Conservation (phyloP, 2,329 filamentous ascomycete genomes). For the Sphaerulina musiva region DNA sequence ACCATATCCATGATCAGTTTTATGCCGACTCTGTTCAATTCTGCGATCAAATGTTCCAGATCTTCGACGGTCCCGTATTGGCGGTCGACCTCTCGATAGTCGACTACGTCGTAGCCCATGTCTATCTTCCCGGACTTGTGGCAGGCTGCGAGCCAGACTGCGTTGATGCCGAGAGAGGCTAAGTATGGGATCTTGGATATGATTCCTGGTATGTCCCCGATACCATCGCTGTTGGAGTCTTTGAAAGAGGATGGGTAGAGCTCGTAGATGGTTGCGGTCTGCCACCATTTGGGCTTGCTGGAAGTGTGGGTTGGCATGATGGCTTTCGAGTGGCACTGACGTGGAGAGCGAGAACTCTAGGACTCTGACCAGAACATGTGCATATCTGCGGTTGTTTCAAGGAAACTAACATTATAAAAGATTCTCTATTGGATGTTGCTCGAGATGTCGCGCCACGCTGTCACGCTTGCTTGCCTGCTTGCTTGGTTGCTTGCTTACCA, state of each 20-base stretch:
- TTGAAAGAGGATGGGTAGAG: conserved; percentile 43
- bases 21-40: conserved; percentile 40
- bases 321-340: too few relatives aligned
- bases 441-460: background rate
- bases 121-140: conserved; percentile 46
- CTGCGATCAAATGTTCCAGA: conserved; percentile 40
- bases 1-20: conserved; percentile 44
- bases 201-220: conserved; percentile 57
- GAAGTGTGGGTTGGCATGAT: background rate
- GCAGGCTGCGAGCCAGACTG: conserved; percentile 60
- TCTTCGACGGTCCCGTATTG: conserved; percentile 43
- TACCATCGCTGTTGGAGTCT: conserved; percentile 51
- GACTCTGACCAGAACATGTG: too few relatives aligned
- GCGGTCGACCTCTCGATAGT: conserved; percentile 43
- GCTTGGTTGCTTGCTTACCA: background rate
- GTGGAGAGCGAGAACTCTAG: too few relatives aligned
- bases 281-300: conserved; percentile 35
- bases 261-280: conserved; percentile 40
- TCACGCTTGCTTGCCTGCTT: background rate
- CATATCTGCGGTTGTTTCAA: too few relatives aligned
- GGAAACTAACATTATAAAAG: too few relatives aligned
- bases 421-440: background rate
- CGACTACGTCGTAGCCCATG: conserved; percentile 48
- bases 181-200: conserved; percentile 60
- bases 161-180: conserved; percentile 54